These are phyloP conservation scores for Ophiocordyceps robertsii DNA, from an alignment of 2,329 filamentous ascomycete species.

Conservation along the genomic window DNA sequence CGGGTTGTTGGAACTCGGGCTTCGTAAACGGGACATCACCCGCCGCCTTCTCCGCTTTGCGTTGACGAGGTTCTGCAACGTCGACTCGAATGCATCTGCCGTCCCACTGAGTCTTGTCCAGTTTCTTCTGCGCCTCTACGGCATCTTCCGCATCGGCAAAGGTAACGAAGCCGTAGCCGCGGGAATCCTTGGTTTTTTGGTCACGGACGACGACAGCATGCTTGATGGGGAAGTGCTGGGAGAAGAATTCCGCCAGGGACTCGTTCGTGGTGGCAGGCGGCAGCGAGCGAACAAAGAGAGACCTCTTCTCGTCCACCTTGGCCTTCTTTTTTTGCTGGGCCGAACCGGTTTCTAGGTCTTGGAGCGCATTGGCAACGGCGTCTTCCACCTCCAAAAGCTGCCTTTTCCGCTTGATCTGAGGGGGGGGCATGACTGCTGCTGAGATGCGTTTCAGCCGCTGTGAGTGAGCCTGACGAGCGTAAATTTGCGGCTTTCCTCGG, in stretches of 20 bases:
- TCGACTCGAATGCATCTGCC: slow-evolving; percentile 78
- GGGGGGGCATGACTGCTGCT: slow-evolving; percentile 12
- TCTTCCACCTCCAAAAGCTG: slow-evolving; percentile 19
- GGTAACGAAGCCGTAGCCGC: slow-evolving; percentile 93
- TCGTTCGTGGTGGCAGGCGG: slow-evolving; percentile 69
- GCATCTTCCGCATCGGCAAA: slow-evolving; percentile 92
- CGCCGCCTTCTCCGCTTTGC: slow-evolving; percentile 38
- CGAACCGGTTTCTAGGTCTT: slow-evolving; percentile 17
- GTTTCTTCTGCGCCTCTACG: slow-evolving; percentile 61
- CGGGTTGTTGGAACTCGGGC: slow-evolving; percentile 45
- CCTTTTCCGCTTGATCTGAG: slow-evolving; percentile 21
- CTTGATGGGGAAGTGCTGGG: slow-evolving; percentile 86
- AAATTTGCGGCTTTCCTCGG: not conserved
- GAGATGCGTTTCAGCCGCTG: not conserved
- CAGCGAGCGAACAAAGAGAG: slow-evolving; percentile 84
- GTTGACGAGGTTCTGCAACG: slow-evolving; percentile 72
- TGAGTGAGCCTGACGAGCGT: too few species aligned
- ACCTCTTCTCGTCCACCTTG: slow-evolving; percentile 47
- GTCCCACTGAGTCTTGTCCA: slow-evolving; percentile 65
- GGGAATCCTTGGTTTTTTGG: slow-evolving; percentile 70
- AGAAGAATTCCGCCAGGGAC: slow-evolving; percentile 76
- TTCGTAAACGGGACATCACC: slow-evolving; percentile 28
- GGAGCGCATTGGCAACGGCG: slow-evolving; percentile 13
- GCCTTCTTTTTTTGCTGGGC: slow-evolving; percentile 36
- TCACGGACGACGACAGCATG: slow-evolving; percentile 90